Evolutionary conservation across 225 moss, liverwort and hornwort genomes (phyloP).

Genomic region (Thuidium tamariscinum): DNA sequence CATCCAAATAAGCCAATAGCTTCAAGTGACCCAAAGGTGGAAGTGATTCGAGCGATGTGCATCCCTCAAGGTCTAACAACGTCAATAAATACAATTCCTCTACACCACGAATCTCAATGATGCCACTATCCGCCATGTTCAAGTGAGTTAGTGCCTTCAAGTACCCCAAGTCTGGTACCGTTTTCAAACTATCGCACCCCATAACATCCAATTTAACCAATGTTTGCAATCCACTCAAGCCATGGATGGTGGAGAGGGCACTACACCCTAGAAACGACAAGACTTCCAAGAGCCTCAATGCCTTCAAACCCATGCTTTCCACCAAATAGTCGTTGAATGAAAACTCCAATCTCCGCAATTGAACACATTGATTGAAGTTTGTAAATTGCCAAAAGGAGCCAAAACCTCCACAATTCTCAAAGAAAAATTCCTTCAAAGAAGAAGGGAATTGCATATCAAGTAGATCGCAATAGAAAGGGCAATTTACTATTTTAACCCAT

Average conservation of each 20-base stretch:
- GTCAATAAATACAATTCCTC: background rate
- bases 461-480: background rate
- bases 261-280: rapidly evolving
- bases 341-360: background rate
- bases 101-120: background rate
- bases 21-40: background rate
- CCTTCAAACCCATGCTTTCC: background rate
- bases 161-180: rapidly evolving
- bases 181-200: rapidly evolving
- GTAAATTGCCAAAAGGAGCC: background rate
- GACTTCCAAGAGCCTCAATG: background rate
- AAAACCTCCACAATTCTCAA: rapidly evolving
- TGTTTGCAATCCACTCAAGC: background rate
- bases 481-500: rapidly evolving
- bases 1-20: background rate
- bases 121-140: rapidly evolving
- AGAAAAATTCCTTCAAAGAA: background rate
- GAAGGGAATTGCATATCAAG: background rate
- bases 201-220: rapidly evolving
- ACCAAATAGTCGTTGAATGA: rapidly evolving
- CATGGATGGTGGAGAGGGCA: background rate
- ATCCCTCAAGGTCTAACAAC: rapidly evolving
- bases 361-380: background rate
- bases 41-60: background rate
- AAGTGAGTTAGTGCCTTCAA: background rate